Base-by-base conservation (phyloP, 345 rosid species). In the Salix caprea region DNA sequence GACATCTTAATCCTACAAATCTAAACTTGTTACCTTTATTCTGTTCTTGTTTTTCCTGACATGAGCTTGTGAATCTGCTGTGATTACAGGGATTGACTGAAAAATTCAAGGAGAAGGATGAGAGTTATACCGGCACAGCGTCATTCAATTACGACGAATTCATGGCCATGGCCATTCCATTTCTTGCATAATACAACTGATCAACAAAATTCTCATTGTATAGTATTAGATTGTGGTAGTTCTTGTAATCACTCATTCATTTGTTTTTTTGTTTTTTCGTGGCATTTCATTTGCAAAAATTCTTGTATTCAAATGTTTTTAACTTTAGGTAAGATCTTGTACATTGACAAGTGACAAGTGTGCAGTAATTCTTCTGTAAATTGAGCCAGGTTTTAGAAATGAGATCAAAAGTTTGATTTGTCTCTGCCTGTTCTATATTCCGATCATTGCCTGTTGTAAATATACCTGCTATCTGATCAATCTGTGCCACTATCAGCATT, bases 41-140 rank as follows among this genome's bases (percentile, higher is more conserved):
- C 71, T 40, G 2, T 36, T 7, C 0, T 5, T 23, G 71, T 69
- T 37, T 34, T 26, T 24, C 8, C 37, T 36, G 19, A 21, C 30
- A 19, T 39, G 32, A 48, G 15, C 13, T 39, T 72, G 12, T 50
- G 14, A 42, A 4, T 14, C 40, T 11, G 6, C 74, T 11, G 3
- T 74, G 68, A 65, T 76, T 78, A 80, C 89, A 92, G 95, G 91
- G 92, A 10, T 76, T 89, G 80, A 91, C 90, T 0, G 94, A 91
- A 39, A 90, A 85, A 80, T 92, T 92, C 80, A 89, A 87, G 84
- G 92, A 86, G 87, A 90, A 87, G 74, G 96, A 92, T 74, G 16
- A 65, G 0, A 71, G 75, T 3, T 86, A 84, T 54, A 86, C 82
- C 0, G 91, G 94, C 50, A 83, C 86, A 5, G 90, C 92, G 19